Evolutionary conservation across 352 stramenopile species (phyloP).

Genomic region (Pythium insidiosum): DNA sequence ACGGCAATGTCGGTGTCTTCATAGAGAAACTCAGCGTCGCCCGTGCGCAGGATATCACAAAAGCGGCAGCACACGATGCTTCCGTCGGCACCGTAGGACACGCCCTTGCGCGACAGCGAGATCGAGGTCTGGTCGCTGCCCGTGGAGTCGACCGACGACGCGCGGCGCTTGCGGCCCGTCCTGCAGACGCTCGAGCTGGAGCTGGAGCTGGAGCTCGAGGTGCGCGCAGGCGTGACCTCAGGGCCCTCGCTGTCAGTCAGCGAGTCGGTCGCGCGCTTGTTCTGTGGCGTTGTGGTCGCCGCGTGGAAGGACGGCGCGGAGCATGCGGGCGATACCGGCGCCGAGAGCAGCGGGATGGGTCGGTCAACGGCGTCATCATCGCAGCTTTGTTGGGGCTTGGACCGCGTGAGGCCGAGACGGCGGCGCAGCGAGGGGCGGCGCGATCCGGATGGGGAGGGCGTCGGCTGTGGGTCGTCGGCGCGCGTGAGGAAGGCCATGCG

Average conservation of each 20-base stretch:
- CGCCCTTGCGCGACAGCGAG: constrained; percentile 54
- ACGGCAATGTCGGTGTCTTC: constrained; percentile 72
- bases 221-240: too few relatives aligned
- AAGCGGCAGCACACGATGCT: constrained; percentile 70
- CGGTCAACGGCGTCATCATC: too few relatives aligned
- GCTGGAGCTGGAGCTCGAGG: too few relatives aligned
- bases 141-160: constrained; percentile 11
- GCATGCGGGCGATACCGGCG: too few relatives aligned
- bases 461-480: background rate
- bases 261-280: too few relatives aligned
- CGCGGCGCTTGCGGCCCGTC: constrained; percentile 3
- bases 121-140: constrained; percentile 15
- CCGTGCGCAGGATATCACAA: constrained; percentile 67
- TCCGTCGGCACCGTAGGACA: constrained; percentile 58
- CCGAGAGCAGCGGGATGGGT: too few relatives aligned
- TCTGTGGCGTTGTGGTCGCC: too few relatives aligned
- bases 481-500: too few relatives aligned
- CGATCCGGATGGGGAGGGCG: background rate
- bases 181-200: too few relatives aligned
- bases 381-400: background rate
- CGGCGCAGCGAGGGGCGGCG: constrained; percentile 7
- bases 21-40: constrained; percentile 68
- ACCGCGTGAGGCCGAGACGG: constrained; percentile 7
- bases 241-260: too few relatives aligned
- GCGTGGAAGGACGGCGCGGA: too few relatives aligned